A percentile compares a stretch with the other conserved stretches of the same genome.
phyloP scores from a whole-genome alignment of 441 rosid species.

The Arabidopsis hybrid region DNA sequence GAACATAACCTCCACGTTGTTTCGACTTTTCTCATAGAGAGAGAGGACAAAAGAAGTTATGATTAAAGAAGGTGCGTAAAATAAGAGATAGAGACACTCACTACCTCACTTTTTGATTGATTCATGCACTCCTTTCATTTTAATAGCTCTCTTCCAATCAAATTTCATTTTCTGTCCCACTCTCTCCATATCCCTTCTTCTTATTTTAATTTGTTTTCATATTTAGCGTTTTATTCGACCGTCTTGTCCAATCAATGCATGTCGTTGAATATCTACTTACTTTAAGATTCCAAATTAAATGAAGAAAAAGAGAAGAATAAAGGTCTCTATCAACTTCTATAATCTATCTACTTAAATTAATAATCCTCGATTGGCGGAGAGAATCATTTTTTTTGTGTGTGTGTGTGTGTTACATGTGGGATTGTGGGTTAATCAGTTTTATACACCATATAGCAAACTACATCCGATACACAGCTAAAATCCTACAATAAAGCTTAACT shows the following conservation, averaged over 20 bases:
- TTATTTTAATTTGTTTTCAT: not conserved
- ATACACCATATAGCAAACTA: not conserved
- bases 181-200: slow-evolving; percentile 29
- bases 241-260: slow-evolving; percentile 44
- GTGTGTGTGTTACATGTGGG: not conserved
- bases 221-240: not conserved
- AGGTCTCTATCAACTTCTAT: slow-evolving; percentile 2
- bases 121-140: slow-evolving; percentile 46
- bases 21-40: slow-evolving; percentile 5
- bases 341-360: slow-evolving; percentile 15
- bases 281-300: slow-evolving; percentile 18
- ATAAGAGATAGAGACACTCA: slow-evolving; percentile 41
- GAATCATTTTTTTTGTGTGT: not conserved
- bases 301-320: not conserved
- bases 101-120: slow-evolving; percentile 39
- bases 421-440: not conserved
- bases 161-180: slow-evolving; percentile 37
- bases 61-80: slow-evolving; percentile 42
- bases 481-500: not conserved
- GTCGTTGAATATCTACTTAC: slow-evolving; percentile 31
- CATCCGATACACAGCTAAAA: not conserved
- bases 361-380: slow-evolving; percentile 5
- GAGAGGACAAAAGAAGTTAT: slow-evolving; percentile 30
- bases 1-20: slow-evolving; percentile 41
- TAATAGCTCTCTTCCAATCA: slow-evolving; percentile 37